Base-by-base conservation (phyloP, 768 basidiomycete species). In the Neoboletus subvelutipes region DNA sequence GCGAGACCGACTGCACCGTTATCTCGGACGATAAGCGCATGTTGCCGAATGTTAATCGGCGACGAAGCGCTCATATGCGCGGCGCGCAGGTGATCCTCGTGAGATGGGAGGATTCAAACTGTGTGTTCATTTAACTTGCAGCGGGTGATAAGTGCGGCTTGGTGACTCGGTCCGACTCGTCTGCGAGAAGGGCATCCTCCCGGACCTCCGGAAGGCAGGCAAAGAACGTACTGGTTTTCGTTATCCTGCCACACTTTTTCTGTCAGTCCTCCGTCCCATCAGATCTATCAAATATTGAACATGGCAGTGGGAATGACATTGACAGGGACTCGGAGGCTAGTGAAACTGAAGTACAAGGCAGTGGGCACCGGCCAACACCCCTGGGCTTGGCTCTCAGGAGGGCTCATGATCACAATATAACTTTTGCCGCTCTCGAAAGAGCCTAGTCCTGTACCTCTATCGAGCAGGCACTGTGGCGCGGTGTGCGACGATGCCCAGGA, bases 31-130 rank as follows among this genome's bases (percentile, higher is more conserved):
- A 31, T n/a, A 36, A 28, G 28, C 24, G n/a, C 20, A 45, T 8
- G 26, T 31, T 8, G 45, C 24, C 26, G 28, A 37, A 31, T 1
- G 31, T 46, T 39, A 26, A 60, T 55, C 41, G 40, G 45, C 26
- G 50, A 34, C 50, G 50, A 45, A 34, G 41, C 46, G 42, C 36
- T 40, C 46, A 45, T 37, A 45, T 41, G 12, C 46, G n/a, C 36
- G 46, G 28, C 34, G 51, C 2, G 18, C 20, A 59, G 43, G 13
- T 48, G 57, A 59, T 59, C 43, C 43, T 58, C 47, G 20, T 24
- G 6, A 11, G 15, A 36, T 13, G 22, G 54, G 34, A 13, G n/a
- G 42, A 36, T 17, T 36, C 15, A 17, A 36, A 6, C 11, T 3
- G 34, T 34, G 9, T 34, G 33, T 54, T 45, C 36, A 46, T 33